phyloP scores from a whole-genome alignment of 768 basidiomycete genomes.

The Royoungia palumana region DNA sequence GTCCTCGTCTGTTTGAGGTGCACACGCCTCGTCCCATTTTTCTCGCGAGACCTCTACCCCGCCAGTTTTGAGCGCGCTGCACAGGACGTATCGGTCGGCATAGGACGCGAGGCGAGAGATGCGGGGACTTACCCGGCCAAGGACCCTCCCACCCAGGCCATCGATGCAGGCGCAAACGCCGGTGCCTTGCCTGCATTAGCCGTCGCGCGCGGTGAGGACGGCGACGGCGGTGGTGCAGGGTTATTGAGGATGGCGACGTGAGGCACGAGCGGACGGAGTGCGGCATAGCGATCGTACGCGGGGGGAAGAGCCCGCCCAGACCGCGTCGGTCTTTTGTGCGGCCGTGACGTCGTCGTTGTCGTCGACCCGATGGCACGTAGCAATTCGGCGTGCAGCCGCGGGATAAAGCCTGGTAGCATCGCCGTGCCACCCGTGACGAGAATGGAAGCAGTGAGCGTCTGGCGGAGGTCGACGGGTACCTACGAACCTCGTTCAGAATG shows the following conservation, averaged over 20 bases:
- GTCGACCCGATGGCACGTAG: constrained; percentile 51
- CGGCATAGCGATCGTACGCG: constrained; percentile 69
- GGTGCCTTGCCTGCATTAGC: constrained; percentile 81
- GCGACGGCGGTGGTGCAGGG: constrained; percentile 55
- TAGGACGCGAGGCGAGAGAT: not conserved
- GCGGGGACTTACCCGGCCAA: constrained; percentile 70
- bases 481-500: constrained; percentile 29
- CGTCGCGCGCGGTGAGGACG: constrained; percentile 46
- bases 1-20: constrained; percentile 40
- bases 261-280: constrained; percentile 65
- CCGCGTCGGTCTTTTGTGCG: constrained; percentile 34
- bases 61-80: constrained; percentile 80
- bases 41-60: constrained; percentile 80
- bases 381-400: constrained; percentile 79
- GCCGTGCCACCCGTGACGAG: constrained; percentile 86
- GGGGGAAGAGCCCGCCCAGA: constrained; percentile 42
- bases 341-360: constrained; percentile 30
- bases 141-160: constrained; percentile 93
- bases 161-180: constrained; percentile 73
- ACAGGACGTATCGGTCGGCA: not conserved
- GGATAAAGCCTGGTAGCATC: constrained; percentile 91
- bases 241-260: constrained; percentile 86
- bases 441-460: constrained; percentile 78
- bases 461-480: constrained; percentile 89
- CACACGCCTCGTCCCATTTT: constrained; percentile 76